These are phyloP conservation scores for Aspergillus sclerotiicarbonarius DNA, from an alignment of 495 filamentous ascomycete genomes.

Conservation along the genomic window DNA sequence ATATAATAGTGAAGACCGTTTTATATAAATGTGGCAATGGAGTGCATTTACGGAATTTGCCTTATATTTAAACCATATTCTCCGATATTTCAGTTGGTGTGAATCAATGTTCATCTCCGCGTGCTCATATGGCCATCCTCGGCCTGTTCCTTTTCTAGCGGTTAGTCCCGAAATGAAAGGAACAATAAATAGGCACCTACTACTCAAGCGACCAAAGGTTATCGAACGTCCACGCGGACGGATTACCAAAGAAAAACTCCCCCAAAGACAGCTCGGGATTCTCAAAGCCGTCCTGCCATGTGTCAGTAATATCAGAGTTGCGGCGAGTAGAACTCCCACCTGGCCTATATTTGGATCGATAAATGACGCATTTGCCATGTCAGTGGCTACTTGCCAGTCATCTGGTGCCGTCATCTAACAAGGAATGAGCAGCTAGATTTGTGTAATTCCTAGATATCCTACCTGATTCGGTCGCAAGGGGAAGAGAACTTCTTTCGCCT, in stretches of 20 bases:
- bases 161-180: not conserved
- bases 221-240: slow-evolving; percentile 27
- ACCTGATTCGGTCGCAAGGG: not conserved
- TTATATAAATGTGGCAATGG: too few species aligned
- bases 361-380: too few species aligned
- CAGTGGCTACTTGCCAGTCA: not conserved
- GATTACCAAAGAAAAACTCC: slow-evolving; percentile 26
- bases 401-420: not conserved
- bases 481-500: slow-evolving; percentile 16
- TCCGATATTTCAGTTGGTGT: too few species aligned
- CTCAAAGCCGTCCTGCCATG: not conserved
- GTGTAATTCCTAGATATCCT: not conserved
- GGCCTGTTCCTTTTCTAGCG: too few species aligned
- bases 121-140: too few species aligned
- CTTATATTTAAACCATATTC: too few species aligned
- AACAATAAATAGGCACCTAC: not conserved
- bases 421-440: not conserved
- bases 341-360: not conserved
- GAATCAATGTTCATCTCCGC: too few species aligned
- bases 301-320: not conserved
- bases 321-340: not conserved
- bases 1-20: too few species aligned
- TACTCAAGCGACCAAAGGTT: slow-evolving; percentile 13
- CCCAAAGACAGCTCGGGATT: not conserved
- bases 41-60: too few species aligned